Evolutionary conservation across 2,329 filamentous ascomycete genomes (phyloP).

Genomic region (Zalaria sp.): DNA sequence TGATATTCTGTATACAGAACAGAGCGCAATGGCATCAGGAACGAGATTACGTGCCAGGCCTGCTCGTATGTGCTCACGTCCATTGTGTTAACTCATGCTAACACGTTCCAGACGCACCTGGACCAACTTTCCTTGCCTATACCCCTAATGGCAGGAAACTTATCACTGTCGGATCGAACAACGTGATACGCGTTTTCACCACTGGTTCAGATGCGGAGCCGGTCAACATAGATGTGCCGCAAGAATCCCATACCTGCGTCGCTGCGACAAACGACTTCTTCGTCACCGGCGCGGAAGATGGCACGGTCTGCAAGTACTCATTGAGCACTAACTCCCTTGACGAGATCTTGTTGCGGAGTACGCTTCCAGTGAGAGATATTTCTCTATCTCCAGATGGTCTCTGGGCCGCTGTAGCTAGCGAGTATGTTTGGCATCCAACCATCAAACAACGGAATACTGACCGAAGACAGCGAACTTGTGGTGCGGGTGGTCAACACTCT

Average conservation of each 20-base stretch:
- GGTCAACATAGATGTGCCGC: conserved; percentile 77
- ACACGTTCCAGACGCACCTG: conserved; percentile 52
- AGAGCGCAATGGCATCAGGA: conserved; percentile 12
- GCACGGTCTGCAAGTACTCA: conserved; percentile 90
- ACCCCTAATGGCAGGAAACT: conserved; percentile 77
- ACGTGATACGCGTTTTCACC: conserved; percentile 82
- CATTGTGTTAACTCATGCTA: background rate
- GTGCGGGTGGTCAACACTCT: conserved; percentile 78
- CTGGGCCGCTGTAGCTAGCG: conserved; percentile 93
- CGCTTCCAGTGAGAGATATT: conserved; percentile 77
- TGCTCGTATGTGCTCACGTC: conserved; percentile 25
- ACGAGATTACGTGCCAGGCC: conserved; percentile 47
- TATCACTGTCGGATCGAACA: conserved; percentile 86
- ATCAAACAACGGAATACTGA: conserved; percentile 11
- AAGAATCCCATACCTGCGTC: conserved; percentile 72
- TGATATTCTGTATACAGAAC: too few relatives aligned
- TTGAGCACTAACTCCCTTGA: conserved; percentile 61
- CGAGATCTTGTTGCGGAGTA: conserved; percentile 66
- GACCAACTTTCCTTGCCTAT: conserved; percentile 76
- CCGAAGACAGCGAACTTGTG: conserved; percentile 51
- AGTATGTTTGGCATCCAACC: conserved; percentile 35
- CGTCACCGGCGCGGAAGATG: conserved; percentile 82
- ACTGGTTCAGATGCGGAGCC: conserved; percentile 89
- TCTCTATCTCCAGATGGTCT: conserved; percentile 66
- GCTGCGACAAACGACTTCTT: conserved; percentile 69